Evolutionary conservation across 345 rosid genomes (phyloP).

Genomic region (Mangifera indica): DNA sequence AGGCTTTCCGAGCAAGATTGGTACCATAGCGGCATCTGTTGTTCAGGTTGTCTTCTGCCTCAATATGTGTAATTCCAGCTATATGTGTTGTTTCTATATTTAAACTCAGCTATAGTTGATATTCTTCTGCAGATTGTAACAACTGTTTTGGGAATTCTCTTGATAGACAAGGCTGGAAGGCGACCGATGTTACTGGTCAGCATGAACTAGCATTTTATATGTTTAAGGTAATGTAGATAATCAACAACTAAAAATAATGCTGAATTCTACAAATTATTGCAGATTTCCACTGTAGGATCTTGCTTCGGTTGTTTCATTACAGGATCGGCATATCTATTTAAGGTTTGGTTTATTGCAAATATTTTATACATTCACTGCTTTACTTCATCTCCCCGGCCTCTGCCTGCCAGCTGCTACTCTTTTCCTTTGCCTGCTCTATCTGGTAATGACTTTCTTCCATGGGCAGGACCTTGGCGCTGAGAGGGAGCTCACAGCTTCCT

Average conservation of each 20-base stretch:
- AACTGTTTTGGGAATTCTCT: conserved; percentile 26
- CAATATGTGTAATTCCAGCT: neutral
- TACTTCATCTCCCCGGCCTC: no score
- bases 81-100: neutral
- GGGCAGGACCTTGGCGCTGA: conserved; percentile 26
- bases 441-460: neutral
- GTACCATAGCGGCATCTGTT: conserved; percentile 29
- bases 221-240: neutral
- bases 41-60: conserved; percentile 35
- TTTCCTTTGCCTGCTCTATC: neutral
- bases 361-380: no score
- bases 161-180: conserved; percentile 33
- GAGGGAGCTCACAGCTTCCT: conserved; percentile 17
- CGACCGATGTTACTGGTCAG: conserved; percentile 33
- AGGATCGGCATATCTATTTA: conserved; percentile 39
- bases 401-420: neutral
- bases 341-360: conserved; percentile 11
- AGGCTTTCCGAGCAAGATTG: conserved; percentile 38
- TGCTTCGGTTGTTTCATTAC: conserved; percentile 38
- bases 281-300: conserved; percentile 40
- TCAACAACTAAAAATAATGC: neutral
- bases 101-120: neutral
- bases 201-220: neutral
- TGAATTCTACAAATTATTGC: conserved; percentile 3
- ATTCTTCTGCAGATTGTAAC: conserved; percentile 26